A percentile compares a stretch with the other conserved stretches of the same genome.
Evolutionary conservation across 768 basidiomycete species (phyloP).

Genomic region (Lactarius deliciosus): DNA sequence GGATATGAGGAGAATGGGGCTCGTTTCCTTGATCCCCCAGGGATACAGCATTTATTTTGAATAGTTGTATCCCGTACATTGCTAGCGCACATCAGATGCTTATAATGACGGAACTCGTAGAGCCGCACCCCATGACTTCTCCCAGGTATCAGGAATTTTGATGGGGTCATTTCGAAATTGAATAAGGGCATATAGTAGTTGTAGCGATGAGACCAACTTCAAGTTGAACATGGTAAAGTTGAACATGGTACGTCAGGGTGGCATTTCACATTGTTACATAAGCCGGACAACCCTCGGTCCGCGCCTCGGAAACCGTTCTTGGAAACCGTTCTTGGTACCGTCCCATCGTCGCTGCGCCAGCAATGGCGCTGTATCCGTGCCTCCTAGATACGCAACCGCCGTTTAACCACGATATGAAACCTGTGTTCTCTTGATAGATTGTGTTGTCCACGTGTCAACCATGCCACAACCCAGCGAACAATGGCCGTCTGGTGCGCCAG

Average conservation of each 20-base stretch:
- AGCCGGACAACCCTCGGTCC: neutral
- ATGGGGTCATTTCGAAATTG: slow-evolving; percentile 47
- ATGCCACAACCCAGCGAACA: neutral
- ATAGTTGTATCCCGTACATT: too few species aligned
- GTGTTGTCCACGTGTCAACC: neutral
- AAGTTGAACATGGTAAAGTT: too few species aligned
- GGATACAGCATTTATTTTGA: too few species aligned
- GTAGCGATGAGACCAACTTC: slow-evolving; percentile 13
- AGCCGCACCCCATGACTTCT: neutral
- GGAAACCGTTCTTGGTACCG: too few species aligned
- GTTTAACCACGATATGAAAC: neutral
- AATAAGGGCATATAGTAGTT: slow-evolving; percentile 36
- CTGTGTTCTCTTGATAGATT: neutral
- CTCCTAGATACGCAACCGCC: neutral
- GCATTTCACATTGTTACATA: slow-evolving; percentile 37
- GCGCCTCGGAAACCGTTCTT: too few species aligned
- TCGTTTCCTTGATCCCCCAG: neutral
- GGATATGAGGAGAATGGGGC: neutral
- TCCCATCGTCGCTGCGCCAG: too few species aligned
- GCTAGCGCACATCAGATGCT: too few species aligned
- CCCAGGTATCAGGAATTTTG: slow-evolving; percentile 56
- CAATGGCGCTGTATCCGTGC: neutral
- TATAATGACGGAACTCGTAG: too few species aligned
- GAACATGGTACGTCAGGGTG: too few species aligned
- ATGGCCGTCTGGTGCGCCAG: neutral